Base-by-base conservation (phyloP, 2,329 filamentous ascomycete genomes). In the Venturia asperata region DNA sequence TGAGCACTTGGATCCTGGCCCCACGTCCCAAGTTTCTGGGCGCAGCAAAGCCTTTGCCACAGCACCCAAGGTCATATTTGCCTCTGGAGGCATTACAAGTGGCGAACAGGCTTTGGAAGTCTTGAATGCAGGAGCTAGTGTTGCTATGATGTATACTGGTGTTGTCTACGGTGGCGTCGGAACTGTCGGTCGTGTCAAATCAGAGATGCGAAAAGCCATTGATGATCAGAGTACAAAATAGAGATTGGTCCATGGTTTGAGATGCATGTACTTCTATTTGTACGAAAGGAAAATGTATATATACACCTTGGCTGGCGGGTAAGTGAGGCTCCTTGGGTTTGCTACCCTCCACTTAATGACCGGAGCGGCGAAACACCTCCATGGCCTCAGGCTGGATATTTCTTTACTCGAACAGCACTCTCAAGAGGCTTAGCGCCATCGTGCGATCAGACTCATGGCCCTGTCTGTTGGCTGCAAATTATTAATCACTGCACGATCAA, bases 91-190 rank as follows among this genome's bases (percentile, higher is more conserved):
- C 21, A 93, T 99, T 72, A 94, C 89, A 1, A 93, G 88, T 69
- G 94, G 94, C 5, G 83, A 88, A 68, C 88, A 97, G 77, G 95
- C 91, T 10, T 79, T 90, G 17, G 82, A 90, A 77, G 85, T 93
- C 7, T 81, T 97, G 61, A 90, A 95, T 69, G 92, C 92, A 0
- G 94, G 94, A 10, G 94, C 94, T 0, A 93, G 88, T 70, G 87
- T 95, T 17, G 92, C 91, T 1, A 94, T 96, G 86, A 82, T 96
- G 63, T 97, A 97, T 75, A 99, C 94, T 0, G 89, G 85, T 5
- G 75, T 89, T 70, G 82, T 85, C 61, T 88, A 86, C 70, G 83
- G 84, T 19, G 85, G 85, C 55, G 77, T 80, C 1, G 85, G 85
- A n/a, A 86, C 84, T 0, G 81, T 87, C 41, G 85, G 75, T 34